Evolutionary conservation across 805 yeast species (phyloP), one percentile per base, ranked within the genome.

Genomic region (Cyberlindnera suaveolens): DNA sequence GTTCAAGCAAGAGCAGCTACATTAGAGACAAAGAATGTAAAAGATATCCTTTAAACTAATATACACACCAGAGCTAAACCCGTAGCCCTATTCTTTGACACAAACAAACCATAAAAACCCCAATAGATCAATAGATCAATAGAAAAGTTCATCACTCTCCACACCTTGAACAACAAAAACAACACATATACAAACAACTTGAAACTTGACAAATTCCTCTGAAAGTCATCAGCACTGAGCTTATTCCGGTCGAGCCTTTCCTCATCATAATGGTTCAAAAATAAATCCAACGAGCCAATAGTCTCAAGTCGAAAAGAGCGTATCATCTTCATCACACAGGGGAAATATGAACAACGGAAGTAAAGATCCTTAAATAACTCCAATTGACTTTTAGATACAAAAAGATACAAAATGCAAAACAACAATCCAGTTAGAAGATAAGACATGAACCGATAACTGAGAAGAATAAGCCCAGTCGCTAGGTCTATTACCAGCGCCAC

Each of bases 381-480:
- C 27, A 2, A 23, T 23, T 23, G 27, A 2, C 17, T 33, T 15
- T 32, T 11, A 15, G 18, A 32, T 17, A 17, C 18, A 32, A 18
- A 3, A 32, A 32, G 17, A 32, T 15, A 11, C 35, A 15, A 17
- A 17, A 16, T 17, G 17, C 35, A 17, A 33, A 7, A 11, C 17
- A 14, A 33, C 35, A 17, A 33, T 19, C 7, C 20, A 33, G 11
- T 14, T 5, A 16, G 20, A 17, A 17, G 20, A 16, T 14, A 14
- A 33, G 19, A 33, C 35, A 33, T 16, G 19, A 15, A 4, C 17
- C 19, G 18, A 16, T 9, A 32, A 18, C 29, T 19, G 15, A 34
- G 19, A 13, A 14, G 23, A 30, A 18, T 5, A 30, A 23, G 47
- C 48, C 58, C 59, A 55, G 59, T 55, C 59, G 59, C 59, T 51